Evolutionary conservation across 2,329 filamentous ascomycete species (phyloP).

Genomic region (Fusarium floridanum): DNA sequence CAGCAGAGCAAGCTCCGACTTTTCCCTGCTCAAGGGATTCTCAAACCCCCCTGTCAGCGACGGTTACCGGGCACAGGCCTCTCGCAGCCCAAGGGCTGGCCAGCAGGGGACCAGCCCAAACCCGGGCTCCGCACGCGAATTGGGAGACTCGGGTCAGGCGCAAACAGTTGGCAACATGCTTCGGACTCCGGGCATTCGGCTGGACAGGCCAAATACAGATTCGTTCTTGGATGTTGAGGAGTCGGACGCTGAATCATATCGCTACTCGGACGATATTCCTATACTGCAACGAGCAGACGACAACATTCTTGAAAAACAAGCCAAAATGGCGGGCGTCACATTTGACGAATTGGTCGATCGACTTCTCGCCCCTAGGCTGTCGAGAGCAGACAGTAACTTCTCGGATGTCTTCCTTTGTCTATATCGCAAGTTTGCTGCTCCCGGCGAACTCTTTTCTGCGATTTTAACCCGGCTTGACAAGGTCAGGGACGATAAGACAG

Average conservation of each 20-base stretch:
- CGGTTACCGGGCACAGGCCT: slow-evolving; percentile 47
- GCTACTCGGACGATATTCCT: slow-evolving; percentile 76
- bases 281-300: slow-evolving; percentile 77
- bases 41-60: slow-evolving; percentile 61
- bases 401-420: slow-evolving; percentile 89
- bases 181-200: slow-evolving; percentile 64
- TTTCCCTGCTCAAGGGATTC: slow-evolving; percentile 70
- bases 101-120: slow-evolving; percentile 35
- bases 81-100: slow-evolving; percentile 51
- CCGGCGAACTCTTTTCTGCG: slow-evolving; percentile 80
- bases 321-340: slow-evolving; percentile 65
- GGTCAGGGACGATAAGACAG: slow-evolving; percentile 73
- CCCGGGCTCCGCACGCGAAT: slow-evolving; percentile 22
- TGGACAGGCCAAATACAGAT: slow-evolving; percentile 62
- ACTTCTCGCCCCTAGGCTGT: slow-evolving; percentile 84
- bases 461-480: slow-evolving; percentile 83
- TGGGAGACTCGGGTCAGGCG: slow-evolving; percentile 39
- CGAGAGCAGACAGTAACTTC: slow-evolving; percentile 91
- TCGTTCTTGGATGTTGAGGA: slow-evolving; percentile 78
- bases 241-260: slow-evolving; percentile 75
- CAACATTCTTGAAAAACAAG: slow-evolving; percentile 63
- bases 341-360: slow-evolving; percentile 86
- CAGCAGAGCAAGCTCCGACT: slow-evolving; percentile 78
- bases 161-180: slow-evolving; percentile 64
- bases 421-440: slow-evolving; percentile 93